These are phyloP conservation scores for Hyphopichia wangnamkhiaoensis DNA, from an alignment of 1,139 yeast species.

Conservation along the genomic window DNA sequence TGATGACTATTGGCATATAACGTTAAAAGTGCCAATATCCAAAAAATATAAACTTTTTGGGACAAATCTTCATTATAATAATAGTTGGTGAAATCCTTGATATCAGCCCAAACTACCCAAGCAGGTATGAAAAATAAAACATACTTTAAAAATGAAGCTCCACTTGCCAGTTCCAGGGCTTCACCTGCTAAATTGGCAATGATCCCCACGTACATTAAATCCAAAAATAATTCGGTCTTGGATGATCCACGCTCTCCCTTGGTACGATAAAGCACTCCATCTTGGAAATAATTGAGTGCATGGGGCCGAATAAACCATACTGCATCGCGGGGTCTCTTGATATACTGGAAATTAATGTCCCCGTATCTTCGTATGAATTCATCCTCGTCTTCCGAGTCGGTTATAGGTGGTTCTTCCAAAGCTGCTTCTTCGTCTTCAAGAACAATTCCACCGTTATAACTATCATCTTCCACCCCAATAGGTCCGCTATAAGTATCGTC, in stretches of 20 bases:
- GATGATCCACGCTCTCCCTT: slow-evolving; percentile 54
- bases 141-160: slow-evolving; percentile 49
- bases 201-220: slow-evolving; percentile 65
- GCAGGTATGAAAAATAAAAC: slow-evolving; percentile 56
- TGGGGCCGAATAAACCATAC: slow-evolving; percentile 56
- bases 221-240: slow-evolving; percentile 59
- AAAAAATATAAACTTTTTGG: slow-evolving; percentile 54
- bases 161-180: slow-evolving; percentile 54
- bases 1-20: slow-evolving; percentile 54
- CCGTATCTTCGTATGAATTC: slow-evolving; percentile 54
- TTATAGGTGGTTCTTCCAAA: slow-evolving; percentile 13
- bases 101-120: slow-evolving; percentile 66
- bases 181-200: slow-evolving; percentile 59
- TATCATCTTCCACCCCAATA: too few species aligned
- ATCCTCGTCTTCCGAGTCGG: slow-evolving; percentile 43
- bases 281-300: slow-evolving; percentile 62
- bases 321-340: slow-evolving; percentile 42
- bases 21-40: slow-evolving; percentile 55
- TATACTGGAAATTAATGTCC: slow-evolving; percentile 49
- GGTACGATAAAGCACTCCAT: slow-evolving; percentile 58
- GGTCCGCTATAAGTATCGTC: too few species aligned
- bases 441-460: not conserved
- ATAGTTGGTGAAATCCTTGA: slow-evolving; percentile 65
- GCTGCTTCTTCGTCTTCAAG: slow-evolving; percentile 5
- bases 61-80: slow-evolving; percentile 63